These are phyloP conservation scores for Fusarium transvaalense DNA, from an alignment of 2,329 filamentous ascomycete species.

Conservation along the genomic window DNA sequence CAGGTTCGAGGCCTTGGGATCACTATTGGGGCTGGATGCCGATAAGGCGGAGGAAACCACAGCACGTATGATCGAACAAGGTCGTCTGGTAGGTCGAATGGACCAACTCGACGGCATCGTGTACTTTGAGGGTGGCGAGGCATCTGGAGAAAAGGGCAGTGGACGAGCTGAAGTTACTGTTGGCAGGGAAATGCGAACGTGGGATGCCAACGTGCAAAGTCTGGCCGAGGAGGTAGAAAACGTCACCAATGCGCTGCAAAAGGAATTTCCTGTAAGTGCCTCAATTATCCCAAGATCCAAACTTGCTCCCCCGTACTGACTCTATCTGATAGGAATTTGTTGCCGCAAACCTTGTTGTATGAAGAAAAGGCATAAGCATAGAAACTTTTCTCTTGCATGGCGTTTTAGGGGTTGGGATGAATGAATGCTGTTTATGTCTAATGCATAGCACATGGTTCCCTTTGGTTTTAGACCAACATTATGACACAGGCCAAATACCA, in stretches of 20 bases:
- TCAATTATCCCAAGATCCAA: background rate
- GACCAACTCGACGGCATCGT: conserved; percentile 93
- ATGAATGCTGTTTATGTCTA: conserved; percentile 32
- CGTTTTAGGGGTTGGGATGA: conserved; percentile 41
- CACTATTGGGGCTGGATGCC: conserved; percentile 80
- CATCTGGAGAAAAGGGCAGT: conserved; percentile 75
- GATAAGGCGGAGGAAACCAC: conserved; percentile 92
- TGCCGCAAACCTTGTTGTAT: conserved; percentile 62
- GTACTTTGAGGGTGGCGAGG: conserved; percentile 83
- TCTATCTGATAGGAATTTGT: conserved; percentile 64
- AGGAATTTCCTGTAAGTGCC: conserved; percentile 75
- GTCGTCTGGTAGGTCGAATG: conserved; percentile 86
- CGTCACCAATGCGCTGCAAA: conserved; percentile 83
- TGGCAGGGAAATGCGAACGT: conserved; percentile 80
- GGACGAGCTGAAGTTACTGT: conserved; percentile 73
- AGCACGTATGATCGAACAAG: conserved; percentile 95
- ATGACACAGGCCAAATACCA: conserved; percentile 35
- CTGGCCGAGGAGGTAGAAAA: conserved; percentile 91
- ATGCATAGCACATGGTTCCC: conserved; percentile 37
- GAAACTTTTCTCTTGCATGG: conserved; percentile 40
- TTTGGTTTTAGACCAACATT: conserved; percentile 36
- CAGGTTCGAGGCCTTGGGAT: conserved; percentile 78
- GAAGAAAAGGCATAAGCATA: conserved; percentile 28
- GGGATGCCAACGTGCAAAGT: conserved; percentile 90
- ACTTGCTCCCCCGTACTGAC: conserved; percentile 19